phyloP scores from a whole-genome alignment of 2,329 filamentous ascomycete genomes.

The Fusarium albosuccineum region DNA sequence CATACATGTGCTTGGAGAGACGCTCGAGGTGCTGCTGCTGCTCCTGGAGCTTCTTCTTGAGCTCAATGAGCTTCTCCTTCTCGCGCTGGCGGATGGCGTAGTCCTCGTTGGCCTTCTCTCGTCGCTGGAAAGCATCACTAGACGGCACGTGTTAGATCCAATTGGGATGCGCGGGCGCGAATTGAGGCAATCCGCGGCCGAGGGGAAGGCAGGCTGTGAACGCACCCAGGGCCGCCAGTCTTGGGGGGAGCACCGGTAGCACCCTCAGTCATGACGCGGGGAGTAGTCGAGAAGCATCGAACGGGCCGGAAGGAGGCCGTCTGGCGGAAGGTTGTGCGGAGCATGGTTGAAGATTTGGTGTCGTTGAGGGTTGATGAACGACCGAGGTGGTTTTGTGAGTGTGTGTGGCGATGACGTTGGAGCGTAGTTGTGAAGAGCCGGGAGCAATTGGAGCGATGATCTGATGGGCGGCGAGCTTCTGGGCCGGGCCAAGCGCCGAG shows the following conservation, averaged over 20 bases:
- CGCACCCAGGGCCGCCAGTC: conserved; percentile 67
- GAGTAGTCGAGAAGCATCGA: conserved; percentile 72
- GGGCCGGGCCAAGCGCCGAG: conserved; percentile 15
- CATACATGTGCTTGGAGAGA: conserved; percentile 88
- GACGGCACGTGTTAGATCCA: conserved; percentile 14
- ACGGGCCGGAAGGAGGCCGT: conserved; percentile 67
- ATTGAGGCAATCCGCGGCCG: conserved; percentile 20
- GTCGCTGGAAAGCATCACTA: conserved; percentile 92
- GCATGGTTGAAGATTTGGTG: conserved; percentile 63
- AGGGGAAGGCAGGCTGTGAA: conserved; percentile 31
- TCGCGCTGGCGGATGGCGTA: conserved; percentile 88
- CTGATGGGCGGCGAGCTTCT: conserved; percentile 40
- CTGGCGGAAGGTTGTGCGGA: conserved; percentile 73
- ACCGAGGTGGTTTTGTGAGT: conserved; percentile 34
- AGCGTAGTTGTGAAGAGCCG: conserved; percentile 27
- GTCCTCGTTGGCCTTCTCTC: conserved; percentile 89
- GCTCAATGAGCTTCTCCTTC: conserved; percentile 85
- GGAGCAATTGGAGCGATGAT: conserved; percentile 42
- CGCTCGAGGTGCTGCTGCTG: conserved; percentile 88
- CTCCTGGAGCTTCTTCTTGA: conserved; percentile 79
- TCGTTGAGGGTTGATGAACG: conserved; percentile 25
- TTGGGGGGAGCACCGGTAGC: conserved; percentile 74
- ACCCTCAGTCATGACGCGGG: conserved; percentile 75
- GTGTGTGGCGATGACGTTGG: conserved; percentile 43
- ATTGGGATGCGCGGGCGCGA: conserved; percentile 5